Percentiles rank a stretch among this genome's conserved stretches.
Conservation (phyloP, 2,329 filamentous ascomycete genomes). For the Fusarium ramigenum region DNA sequence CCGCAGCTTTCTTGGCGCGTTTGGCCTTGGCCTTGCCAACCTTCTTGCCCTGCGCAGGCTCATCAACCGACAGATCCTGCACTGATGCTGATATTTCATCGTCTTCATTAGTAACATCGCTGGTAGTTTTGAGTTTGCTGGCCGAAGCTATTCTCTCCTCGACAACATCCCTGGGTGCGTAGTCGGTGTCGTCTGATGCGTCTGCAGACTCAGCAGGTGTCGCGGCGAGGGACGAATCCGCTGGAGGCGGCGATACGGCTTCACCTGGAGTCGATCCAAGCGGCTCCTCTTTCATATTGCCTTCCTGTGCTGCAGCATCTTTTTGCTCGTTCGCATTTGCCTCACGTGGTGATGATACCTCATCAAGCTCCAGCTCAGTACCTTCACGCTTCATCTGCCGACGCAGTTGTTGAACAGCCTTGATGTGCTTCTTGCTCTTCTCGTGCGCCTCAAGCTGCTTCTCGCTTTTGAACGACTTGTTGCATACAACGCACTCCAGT, state of each 20-base stretch:
- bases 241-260: not conserved
- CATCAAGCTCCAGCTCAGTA: slow-evolving; percentile 62
- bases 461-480: slow-evolving; percentile 86
- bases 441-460: slow-evolving; percentile 92
- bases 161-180: slow-evolving; percentile 57
- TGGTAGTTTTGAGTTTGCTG: not conserved
- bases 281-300: not conserved
- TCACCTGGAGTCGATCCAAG: not conserved
- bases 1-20: slow-evolving; percentile 58
- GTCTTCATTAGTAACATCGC: not conserved
- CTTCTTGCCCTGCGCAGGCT: slow-evolving; percentile 49
- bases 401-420: slow-evolving; percentile 82
- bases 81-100: slow-evolving; percentile 22
- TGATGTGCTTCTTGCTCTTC: slow-evolving; percentile 95
- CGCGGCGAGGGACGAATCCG: not conserved
- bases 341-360: slow-evolving; percentile 2
- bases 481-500: slow-evolving; percentile 81
- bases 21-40: slow-evolving; percentile 62
- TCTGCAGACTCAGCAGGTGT: slow-evolving; percentile 19
- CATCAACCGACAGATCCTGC: slow-evolving; percentile 42
- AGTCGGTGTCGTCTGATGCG: slow-evolving; percentile 52
- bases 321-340: not conserved
- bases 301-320: not conserved
- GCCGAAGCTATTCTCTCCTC: slow-evolving; percentile 51
- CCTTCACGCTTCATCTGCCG: slow-evolving; percentile 87